A percentile compares a stretch with the other conserved stretches of the same genome.
phyloP scores from a whole-genome alignment of 371 early-diverging fungal species.

The Saksenaea vasiformis region DNA sequence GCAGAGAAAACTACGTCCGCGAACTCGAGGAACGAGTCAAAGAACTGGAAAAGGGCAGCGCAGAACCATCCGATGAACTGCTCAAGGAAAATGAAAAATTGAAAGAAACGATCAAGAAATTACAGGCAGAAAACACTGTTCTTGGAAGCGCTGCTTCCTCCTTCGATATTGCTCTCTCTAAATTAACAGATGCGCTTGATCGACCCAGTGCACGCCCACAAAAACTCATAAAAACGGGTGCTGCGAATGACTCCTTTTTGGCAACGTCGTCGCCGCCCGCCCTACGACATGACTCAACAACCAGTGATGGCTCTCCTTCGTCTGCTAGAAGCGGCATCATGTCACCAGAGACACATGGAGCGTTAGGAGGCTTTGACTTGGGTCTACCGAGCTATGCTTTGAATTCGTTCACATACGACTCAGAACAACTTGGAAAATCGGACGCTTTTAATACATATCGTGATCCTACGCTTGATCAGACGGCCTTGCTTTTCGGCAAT shows the following conservation, averaged over 20 bases:
- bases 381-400: background rate
- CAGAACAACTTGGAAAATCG: background rate
- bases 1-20: conserved; percentile 67
- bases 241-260: conserved; percentile 29
- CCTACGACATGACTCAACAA: background rate
- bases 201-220: conserved; percentile 19
- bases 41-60: conserved; percentile 55
- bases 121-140: conserved; percentile 52
- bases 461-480: background rate
- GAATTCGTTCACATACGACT: background rate
- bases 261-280: conserved; percentile 6
- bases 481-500: background rate
- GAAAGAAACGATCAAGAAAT: conserved; percentile 43
- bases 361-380: background rate
- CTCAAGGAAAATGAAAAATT: conserved; percentile 55
- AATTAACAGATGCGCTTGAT: background rate
- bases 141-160: conserved; percentile 43
- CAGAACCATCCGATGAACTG: conserved; percentile 37
- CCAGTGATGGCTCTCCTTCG: background rate
- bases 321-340: background rate
- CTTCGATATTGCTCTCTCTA: conserved; percentile 46
- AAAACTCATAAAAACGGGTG: conserved; percentile 26
- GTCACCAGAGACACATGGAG: background rate
- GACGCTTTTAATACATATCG: background rate
- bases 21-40: conserved; percentile 65